phyloP scores from a whole-genome alignment of 345 rosid species.

The Psidium friedrichsthalianum region DNA sequence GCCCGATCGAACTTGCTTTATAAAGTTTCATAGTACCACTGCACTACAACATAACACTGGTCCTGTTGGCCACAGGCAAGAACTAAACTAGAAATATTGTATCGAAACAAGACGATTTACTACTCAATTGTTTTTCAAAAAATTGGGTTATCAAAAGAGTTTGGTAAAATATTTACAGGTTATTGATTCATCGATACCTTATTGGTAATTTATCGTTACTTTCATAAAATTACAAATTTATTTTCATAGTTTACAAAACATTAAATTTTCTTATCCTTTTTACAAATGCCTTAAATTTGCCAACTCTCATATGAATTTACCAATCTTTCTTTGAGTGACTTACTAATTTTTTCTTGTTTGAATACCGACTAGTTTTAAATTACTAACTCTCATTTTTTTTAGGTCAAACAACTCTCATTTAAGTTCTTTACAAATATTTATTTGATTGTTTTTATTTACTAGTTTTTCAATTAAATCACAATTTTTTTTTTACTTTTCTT shows the following conservation, averaged over 20 bases:
- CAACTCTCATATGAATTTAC: background rate
- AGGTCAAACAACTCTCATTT: too few relatives aligned
- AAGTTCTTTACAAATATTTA: background rate
- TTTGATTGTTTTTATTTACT: background rate
- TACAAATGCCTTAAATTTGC: background rate
- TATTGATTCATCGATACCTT: background rate
- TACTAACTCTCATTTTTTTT: background rate
- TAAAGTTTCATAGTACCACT: background rate
- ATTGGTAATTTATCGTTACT: background rate
- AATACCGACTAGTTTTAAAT: background rate
- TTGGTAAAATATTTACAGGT: background rate
- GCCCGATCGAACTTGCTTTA: background rate
- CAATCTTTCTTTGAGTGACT: background rate
- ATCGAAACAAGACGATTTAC: background rate
- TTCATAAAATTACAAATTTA: background rate
- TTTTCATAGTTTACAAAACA: background rate
- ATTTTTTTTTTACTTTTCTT: background rate
- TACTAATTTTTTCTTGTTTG: background rate
- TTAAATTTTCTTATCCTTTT: background rate
- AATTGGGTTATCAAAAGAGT: background rate
- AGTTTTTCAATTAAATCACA: background rate
- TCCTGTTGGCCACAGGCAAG: background rate
- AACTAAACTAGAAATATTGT: background rate
- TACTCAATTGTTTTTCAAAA: background rate
- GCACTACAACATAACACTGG: background rate